Evolutionary conservation across 345 rosid genomes (phyloP).

Genomic region (Acer negundo): DNA sequence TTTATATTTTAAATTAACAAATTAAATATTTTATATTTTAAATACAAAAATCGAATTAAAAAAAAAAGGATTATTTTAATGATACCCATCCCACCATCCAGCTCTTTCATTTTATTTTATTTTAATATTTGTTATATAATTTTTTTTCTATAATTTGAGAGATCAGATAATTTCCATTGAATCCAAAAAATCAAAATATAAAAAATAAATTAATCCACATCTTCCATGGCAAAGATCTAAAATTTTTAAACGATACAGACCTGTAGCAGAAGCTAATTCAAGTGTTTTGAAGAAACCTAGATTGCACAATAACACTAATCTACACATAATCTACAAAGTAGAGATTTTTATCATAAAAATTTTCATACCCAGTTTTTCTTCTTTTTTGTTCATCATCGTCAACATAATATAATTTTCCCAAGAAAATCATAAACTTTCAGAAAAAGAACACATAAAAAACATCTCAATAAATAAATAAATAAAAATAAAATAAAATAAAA

Average conservation of each 20-base stretch:
- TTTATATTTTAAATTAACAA: no score
- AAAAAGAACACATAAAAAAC: not conserved
- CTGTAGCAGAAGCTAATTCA: not conserved
- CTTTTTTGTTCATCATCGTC: not conserved
- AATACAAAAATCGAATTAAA: no score
- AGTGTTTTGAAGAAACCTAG: conserved; percentile 15
- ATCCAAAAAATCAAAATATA: no score
- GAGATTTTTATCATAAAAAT: conserved; percentile 10
- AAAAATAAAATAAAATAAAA: no score
- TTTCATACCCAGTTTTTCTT: conserved; percentile 13
- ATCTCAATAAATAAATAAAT: not conserved
- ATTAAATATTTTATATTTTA: no score
- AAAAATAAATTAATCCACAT: not conserved
- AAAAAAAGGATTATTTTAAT: no score
- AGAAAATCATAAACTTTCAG: conserved; percentile 22
- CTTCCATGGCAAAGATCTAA: conserved; percentile 14
- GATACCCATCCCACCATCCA: no score
- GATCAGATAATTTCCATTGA: no score
- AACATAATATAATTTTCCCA: conserved; percentile 20
- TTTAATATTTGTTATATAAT: no score
- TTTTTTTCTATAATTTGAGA: no score
- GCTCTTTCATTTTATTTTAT: no score
- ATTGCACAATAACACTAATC: conserved; percentile 22
- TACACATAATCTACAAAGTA: conserved; percentile 15
- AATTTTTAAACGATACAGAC: no score